Evolutionary conservation across 768 basidiomycete genomes (phyloP).

Genomic region (Phlebiopsis gigantea): DNA sequence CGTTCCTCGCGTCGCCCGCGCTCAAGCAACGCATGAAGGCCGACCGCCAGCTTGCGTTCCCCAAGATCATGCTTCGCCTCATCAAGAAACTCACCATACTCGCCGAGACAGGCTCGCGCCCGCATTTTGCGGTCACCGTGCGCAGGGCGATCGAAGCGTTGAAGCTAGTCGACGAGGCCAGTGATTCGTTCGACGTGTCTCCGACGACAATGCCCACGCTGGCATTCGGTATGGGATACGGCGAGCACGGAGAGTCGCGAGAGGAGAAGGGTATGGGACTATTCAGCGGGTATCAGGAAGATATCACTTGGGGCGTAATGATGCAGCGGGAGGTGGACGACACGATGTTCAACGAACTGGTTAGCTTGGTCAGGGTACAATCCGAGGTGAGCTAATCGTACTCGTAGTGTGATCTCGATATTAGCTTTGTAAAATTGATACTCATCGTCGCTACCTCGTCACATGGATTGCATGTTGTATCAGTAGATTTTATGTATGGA

Average conservation of each 20-base stretch:
- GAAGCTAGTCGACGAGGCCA: constrained; percentile 72
- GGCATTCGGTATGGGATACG: constrained; percentile 83
- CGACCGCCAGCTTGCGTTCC: constrained; percentile 63
- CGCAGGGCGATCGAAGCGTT: constrained; percentile 71
- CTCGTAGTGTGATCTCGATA: background rate
- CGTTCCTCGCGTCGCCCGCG: constrained; percentile 74
- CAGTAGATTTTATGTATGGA: background rate
- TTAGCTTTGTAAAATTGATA: background rate
- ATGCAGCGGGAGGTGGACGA: constrained; percentile 70
- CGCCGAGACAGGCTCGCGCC: constrained; percentile 46
- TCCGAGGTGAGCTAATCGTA: background rate
- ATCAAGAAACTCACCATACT: constrained; percentile 56
- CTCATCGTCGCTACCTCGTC: no score
- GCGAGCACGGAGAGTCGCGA: constrained; percentile 61
- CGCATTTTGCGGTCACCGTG: constrained; percentile 47
- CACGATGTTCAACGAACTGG: constrained; percentile 71
- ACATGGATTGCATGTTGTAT: background rate
- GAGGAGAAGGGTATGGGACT: constrained; percentile 72
- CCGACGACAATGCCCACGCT: constrained; percentile 51
- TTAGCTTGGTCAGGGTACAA: constrained; percentile 67
- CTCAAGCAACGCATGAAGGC: constrained; percentile 67
- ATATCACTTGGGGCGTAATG: constrained; percentile 63
- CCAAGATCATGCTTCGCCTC: constrained; percentile 65
- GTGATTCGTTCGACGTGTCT: constrained; percentile 68
- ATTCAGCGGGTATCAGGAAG: constrained; percentile 65